Conservation (phyloP, 345 rosid species). For the Nephelium lappaceum region DNA sequence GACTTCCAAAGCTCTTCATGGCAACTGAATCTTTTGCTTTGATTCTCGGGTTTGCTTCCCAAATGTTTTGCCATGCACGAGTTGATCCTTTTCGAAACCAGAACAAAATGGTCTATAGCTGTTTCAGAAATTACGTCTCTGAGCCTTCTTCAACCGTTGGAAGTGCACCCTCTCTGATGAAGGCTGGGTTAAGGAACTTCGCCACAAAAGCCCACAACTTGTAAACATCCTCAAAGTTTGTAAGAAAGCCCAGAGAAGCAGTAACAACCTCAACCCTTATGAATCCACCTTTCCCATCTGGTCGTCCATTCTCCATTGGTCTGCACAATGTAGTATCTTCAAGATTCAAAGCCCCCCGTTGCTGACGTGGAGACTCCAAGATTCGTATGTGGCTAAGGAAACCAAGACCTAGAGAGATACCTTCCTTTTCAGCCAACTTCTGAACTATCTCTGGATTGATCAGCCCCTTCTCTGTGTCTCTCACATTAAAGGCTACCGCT, state of each 20-base stretch:
- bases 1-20: conserved; percentile 16
- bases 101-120: conserved; percentile 19
- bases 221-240: conserved; percentile 96
- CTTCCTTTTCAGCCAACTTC: conserved; percentile 91
- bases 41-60: conserved; percentile 28
- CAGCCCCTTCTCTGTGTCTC: conserved; percentile 67
- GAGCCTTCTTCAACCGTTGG: conserved; percentile 78
- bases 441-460: conserved; percentile 92
- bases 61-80: neutral
- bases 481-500: conserved; percentile 87
- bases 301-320: conserved; percentile 71
- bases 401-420: conserved; percentile 87
- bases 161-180: conserved; percentile 67
- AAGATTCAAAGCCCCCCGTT: conserved; percentile 43
- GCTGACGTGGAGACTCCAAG: conserved; percentile 56
- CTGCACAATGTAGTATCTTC: conserved; percentile 68
- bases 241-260: conserved; percentile 91
- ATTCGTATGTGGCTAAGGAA: conserved; percentile 86
- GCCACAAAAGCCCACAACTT: conserved; percentile 89
- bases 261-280: conserved; percentile 89
- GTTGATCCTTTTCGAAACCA: conserved; percentile 17
- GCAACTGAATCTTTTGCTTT: conserved; percentile 36
- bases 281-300: conserved; percentile 61
- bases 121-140: conserved; percentile 45
- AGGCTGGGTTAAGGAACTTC: conserved; percentile 80